Percentiles rank a stretch among this genome's conserved stretches.
Conservation (phyloP, 1,284 basidiomycete species). For the Pyrrhoderma lamaoense region DNA sequence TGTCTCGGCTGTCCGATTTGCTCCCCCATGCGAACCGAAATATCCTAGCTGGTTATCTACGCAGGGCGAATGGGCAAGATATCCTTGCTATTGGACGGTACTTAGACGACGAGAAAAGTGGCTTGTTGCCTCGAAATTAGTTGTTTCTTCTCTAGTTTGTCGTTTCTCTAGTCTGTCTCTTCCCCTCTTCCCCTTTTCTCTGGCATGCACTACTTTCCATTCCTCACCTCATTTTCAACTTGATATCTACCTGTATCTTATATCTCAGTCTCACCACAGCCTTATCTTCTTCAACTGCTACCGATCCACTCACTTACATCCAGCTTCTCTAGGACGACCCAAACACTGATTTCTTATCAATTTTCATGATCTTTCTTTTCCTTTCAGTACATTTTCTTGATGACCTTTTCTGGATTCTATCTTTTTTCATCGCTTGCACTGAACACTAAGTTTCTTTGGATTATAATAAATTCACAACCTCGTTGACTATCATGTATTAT, state of each 20-base stretch:
- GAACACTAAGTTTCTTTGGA: no score
- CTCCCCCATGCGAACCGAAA: constrained; percentile 69
- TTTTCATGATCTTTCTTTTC: no score
- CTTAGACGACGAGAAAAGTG: constrained; percentile 81
- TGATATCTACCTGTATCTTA: background rate
- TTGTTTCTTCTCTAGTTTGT: background rate
- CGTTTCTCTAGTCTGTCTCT: background rate
- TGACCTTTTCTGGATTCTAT: no score
- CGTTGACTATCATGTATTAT: no score
- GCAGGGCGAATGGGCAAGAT: constrained; percentile 62
- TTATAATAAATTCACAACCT: no score
- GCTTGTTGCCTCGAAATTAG: constrained; percentile 26
- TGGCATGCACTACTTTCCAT: background rate
- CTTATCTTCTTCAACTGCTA: no score
- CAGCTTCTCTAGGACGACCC: no score
- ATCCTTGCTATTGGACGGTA: constrained; percentile 82
- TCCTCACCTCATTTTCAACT: background rate
- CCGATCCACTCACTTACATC: no score
- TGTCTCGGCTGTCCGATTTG: constrained; percentile 66
- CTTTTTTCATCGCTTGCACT: no score
- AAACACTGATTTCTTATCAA: no score
- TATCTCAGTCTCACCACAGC: background rate
- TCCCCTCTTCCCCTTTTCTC: background rate
- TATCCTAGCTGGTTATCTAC: constrained; percentile 66
- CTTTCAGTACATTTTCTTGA: no score